Evolutionary conservation across 2,329 filamentous ascomycete genomes (phyloP), one percentile per base, ranked within the genome.

Genomic region (Penicillium hesseltinei): DNA sequence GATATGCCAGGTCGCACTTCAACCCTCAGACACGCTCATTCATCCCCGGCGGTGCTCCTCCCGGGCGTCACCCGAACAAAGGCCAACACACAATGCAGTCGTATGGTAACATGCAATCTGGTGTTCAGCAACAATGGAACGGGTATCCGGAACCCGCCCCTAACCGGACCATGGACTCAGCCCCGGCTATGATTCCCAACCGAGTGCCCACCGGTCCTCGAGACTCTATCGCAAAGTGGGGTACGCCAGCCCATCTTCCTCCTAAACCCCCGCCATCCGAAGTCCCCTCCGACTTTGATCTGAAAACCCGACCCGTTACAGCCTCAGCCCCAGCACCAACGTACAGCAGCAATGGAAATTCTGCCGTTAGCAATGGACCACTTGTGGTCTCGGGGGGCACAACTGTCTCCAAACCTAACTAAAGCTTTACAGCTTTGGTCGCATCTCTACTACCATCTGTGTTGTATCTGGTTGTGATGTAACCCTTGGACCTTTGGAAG

Each of bases 1-100:
- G 88, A 75, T 95, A 85, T 71, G 91, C 89, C 69, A 84, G 92
- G 57, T 90, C 91, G 66, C 86, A 89, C 13, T 97, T 97, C 78
- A 97, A 97, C 70, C 93, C 92, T 0, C 92, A 96, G 77, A 97
- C 90, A 17, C 90, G 96, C 69, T 90, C 92, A 0, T 97, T 97
- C 73, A 85, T 96, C 25, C 93, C 93, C 2, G 82, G 81, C 51
- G 79, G 84, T 43, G 65, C 68, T 33, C 59, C 71, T 36, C 61
- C 68, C 15, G 52, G 64, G 13, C 73, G 74, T 48, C 72, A 73
- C 53, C 68, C 71, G 31, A 70, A 66, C 46, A 72, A 73, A 57
- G 66, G 62, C 54, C 70, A 71, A 35, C 66, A 66, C 62, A 59
- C 53, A 52, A 65, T 68, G 62, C 66, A 64, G 58, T 51, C 67